phyloP scores from a whole-genome alignment of 306 rosid species.

The Elaeagnus macrophylla region DNA sequence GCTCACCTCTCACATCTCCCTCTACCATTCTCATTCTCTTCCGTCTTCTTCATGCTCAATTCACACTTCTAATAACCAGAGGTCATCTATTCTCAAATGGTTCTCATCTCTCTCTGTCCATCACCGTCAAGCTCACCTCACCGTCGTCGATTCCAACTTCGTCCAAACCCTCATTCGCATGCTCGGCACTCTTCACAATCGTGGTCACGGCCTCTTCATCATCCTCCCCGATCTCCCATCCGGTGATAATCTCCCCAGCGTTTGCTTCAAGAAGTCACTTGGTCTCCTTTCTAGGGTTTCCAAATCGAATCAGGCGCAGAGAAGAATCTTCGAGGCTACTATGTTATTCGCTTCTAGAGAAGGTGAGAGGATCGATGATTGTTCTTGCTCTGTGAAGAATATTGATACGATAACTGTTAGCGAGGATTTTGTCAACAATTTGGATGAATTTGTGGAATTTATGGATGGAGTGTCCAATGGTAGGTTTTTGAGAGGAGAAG shows the following conservation, averaged over 20 bases:
- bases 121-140: conserved; percentile 70
- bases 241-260: conserved; percentile 36
- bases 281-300: conserved; percentile 61
- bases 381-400: conserved; percentile 38
- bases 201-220: conserved; percentile 64
- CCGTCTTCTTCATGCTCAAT: conserved; percentile 18
- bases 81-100: conserved; percentile 67
- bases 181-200: conserved; percentile 39
- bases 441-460: conserved; percentile 42
- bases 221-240: conserved; percentile 69
- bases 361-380: conserved; percentile 42
- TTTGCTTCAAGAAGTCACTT: conserved; percentile 61
- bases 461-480: conserved; percentile 65
- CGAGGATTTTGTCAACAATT: conserved; percentile 38
- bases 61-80: conserved; percentile 27
- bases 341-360: conserved; percentile 51
- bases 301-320: conserved; percentile 26
- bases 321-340: conserved; percentile 29
- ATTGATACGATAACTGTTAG: conserved; percentile 44
- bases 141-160: conserved; percentile 49
- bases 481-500: conserved; percentile 64
- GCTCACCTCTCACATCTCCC: conserved; percentile 79
- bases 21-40: conserved; percentile 51
- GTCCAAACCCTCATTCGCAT: conserved; percentile 51
- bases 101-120: conserved; percentile 58